Evolutionary conservation across 129 eudicot genomes (phyloP).

Genomic region (Flaveria ramosissima): DNA sequence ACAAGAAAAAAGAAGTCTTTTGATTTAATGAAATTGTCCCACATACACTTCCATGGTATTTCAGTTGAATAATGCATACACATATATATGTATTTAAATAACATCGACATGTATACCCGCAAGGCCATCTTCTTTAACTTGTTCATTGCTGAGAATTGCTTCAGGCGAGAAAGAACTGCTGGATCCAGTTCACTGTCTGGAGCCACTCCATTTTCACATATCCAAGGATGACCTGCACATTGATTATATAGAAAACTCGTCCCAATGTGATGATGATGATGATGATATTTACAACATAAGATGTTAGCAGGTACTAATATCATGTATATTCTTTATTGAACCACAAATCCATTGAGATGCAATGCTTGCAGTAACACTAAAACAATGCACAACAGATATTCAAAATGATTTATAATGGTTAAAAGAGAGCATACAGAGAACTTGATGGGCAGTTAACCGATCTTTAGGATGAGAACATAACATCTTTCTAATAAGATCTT

Average conservation of each 20-base stretch:
- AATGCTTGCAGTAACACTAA: neutral
- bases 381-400: neutral
- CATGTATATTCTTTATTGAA: neutral
- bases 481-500: constrained; percentile 72
- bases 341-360: neutral
- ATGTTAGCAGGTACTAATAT: neutral
- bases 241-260: constrained; percentile 10
- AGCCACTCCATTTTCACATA: constrained; percentile 96
- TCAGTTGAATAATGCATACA: too few relatives aligned
- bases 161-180: constrained; percentile 95
- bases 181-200: constrained; percentile 87
- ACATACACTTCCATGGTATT: neutral
- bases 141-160: constrained; percentile 96
- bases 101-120: constrained; percentile 51
- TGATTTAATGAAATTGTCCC: neutral
- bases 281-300: neutral
- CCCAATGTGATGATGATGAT: neutral
- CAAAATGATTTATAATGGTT: neutral
- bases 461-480: constrained; percentile 61
- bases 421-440: constrained; percentile 53
- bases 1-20: neutral
- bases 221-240: constrained; percentile 96
- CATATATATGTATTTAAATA: too few relatives aligned
- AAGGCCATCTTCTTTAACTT: constrained; percentile 98
- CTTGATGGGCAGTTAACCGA: constrained; percentile 78